A percentile compares a stretch with the other conserved stretches of the same genome.
Conservation (phyloP, 345 rosid species). For the Populus deltoides region DNA sequence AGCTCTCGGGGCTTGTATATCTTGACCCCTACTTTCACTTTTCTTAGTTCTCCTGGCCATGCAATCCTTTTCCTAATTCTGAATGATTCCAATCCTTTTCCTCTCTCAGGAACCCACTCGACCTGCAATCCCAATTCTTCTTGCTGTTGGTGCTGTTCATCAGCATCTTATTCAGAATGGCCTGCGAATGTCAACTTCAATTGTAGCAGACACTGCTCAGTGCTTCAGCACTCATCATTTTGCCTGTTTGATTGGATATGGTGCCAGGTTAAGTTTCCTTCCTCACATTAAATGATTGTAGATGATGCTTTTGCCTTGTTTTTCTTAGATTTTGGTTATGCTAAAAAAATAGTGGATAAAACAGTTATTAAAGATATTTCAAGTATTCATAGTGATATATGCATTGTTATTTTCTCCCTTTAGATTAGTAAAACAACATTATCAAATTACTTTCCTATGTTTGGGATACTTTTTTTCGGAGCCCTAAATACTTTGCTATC, state of each 20-base stretch:
- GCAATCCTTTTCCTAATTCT: background rate
- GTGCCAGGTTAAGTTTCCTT: conserved; percentile 69
- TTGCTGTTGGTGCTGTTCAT: conserved; percentile 97
- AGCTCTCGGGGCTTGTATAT: background rate
- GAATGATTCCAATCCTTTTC: conserved; percentile 4
- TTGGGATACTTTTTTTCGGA: background rate
- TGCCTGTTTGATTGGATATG: conserved; percentile 96
- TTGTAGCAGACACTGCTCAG: conserved; percentile 92
- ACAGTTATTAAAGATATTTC: background rate
- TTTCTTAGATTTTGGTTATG: background rate
- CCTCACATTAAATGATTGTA: conserved; percentile 3
- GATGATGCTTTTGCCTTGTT: background rate
- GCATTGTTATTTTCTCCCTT: background rate
- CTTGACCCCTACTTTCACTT: background rate
- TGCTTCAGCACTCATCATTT: conserved; percentile 99
- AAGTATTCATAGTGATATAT: background rate
- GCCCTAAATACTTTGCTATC: background rate
- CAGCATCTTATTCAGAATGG: conserved; percentile 99
- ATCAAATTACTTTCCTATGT: background rate
- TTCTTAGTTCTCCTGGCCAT: conserved; percentile 1
- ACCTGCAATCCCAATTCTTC: conserved; percentile 91
- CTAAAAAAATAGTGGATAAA: background rate
- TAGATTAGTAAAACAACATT: background rate
- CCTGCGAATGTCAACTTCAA: conserved; percentile 87
- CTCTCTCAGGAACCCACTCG: conserved; percentile 75